Evolutionary conservation across 768 basidiomycete genomes (phyloP), one percentile per base, ranked within the genome.

Genomic region (Mrakia blollopis): DNA sequence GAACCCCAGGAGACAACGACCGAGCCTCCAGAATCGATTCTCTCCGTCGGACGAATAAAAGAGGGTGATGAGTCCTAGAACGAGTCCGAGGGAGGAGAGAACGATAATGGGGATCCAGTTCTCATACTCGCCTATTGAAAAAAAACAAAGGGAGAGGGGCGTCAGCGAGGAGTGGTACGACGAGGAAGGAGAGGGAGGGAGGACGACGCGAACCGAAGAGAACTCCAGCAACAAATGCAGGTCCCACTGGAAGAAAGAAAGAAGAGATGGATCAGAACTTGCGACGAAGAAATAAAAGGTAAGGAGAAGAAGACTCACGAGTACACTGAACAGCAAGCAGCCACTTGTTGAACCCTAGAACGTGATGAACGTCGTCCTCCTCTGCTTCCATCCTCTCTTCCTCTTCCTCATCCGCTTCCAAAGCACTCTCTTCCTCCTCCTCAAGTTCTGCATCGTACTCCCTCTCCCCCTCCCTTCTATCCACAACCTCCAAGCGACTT

Each of bases 1-100:
- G 85, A 99, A 99, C 0, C 97, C 96, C 87, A 95, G 90, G 32
- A 89, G 90, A 81, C 93, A 96, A 13, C 94, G 87, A 16, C 87
- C 86, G 84, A 94, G 86, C 76, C 89, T 87, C 69, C 88, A 86
- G 23, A 87, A 81, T 9, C 87, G 85, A 78, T 88, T 86, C 30
- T 86, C 85, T 3, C 92, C 91, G 60, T 87, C 86, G 11, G 87
- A 86, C 0, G 88, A 87, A 80, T 89, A 89, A 0, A 88, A 81
- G 32, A 72, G 52, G 50, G 71, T 50, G 28, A 35, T 25, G 21
- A 57, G 8, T 30, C 35, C 41, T 4, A 47, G 50, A 14, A 52
- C 28, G 11, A 32, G 32, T 72, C 52, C 50, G 35, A 67, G 37
- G 32, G 63, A 67, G 63, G 32, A 67, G 21, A 67, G 21, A 5